phyloP scores from a whole-genome alignment of 768 basidiomycete species.

The Naganishia friedmannii region DNA sequence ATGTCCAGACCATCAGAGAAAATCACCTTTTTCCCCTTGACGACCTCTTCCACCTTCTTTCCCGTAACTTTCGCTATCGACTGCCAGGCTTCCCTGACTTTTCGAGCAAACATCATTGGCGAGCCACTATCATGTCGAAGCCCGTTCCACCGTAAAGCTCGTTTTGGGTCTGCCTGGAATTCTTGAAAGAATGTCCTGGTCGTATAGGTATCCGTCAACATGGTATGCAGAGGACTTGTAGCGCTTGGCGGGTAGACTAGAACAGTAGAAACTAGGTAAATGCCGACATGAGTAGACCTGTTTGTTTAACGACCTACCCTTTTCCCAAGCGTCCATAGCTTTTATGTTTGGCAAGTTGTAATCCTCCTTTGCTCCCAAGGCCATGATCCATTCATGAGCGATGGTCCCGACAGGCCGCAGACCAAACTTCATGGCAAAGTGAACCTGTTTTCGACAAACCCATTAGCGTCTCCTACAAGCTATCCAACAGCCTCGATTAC shows the following conservation, averaged over 20 bases:
- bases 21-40: conserved; percentile 66
- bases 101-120: conserved; percentile 73
- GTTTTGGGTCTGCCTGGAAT: conserved; percentile 54
- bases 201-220: conserved; percentile 93
- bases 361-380: conserved; percentile 73
- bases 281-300: not conserved
- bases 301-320: conserved; percentile 54
- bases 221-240: conserved; percentile 58
- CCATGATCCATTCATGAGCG: conserved; percentile 57
- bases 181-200: conserved; percentile 78
- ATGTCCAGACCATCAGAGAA: conserved; percentile 79
- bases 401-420: conserved; percentile 65
- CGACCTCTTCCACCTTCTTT: conserved; percentile 31
- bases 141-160: conserved; percentile 71
- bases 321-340: conserved; percentile 84
- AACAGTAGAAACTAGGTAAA: not conserved
- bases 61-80: conserved; percentile 64
- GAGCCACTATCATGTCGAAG: conserved; percentile 93
- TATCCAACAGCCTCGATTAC: conserved; percentile 32
- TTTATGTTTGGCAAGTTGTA: conserved; percentile 71
- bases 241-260: conserved; percentile 52
- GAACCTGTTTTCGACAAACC: conserved; percentile 58
- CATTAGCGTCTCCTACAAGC: not conserved
- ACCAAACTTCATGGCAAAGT: conserved; percentile 74
- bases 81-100: conserved; percentile 69